Conservation (phyloP, 192 early-diverging fungal genomes). For the Pecoramyces ruminantium region DNA sequence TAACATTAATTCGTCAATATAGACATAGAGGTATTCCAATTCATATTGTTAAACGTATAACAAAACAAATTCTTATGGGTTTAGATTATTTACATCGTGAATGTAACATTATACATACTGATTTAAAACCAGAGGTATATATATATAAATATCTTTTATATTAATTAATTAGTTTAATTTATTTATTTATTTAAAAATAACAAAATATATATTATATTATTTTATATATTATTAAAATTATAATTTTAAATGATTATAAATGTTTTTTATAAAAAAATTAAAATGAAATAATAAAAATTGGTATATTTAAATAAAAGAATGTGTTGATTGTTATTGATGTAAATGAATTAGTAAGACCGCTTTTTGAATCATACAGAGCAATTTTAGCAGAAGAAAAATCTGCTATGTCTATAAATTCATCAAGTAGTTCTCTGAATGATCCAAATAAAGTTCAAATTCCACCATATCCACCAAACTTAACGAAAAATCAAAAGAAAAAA, state of each 20-base stretch:
- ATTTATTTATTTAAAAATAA: no score
- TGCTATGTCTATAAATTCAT: background rate
- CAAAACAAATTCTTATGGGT: conserved; percentile 76
- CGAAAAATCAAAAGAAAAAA: background rate
- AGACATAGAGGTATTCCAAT: conserved; percentile 69
- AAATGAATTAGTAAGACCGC: background rate
- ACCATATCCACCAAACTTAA: background rate
- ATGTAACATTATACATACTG: conserved; percentile 94
- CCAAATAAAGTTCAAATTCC: background rate
- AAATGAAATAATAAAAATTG: no score
- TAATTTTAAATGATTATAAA: no score
- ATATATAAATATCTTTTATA: background rate
- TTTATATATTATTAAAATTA: no score
- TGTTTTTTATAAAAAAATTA: no score
- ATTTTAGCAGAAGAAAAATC: background rate
- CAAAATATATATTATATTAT: no score
- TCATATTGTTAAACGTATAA: conserved; percentile 74
- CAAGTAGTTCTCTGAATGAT: background rate
- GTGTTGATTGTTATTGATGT: background rate
- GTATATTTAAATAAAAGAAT: background rate
- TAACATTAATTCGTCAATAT: conserved; percentile 73
- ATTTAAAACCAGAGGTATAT: conserved; percentile 78
- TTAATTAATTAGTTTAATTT: no score
- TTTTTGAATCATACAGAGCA: background rate
- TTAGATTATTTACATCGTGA: conserved; percentile 86